Evolutionary conservation across 805 yeast species (phyloP).

Genomic region (Wickerhamiella azymoides): DNA sequence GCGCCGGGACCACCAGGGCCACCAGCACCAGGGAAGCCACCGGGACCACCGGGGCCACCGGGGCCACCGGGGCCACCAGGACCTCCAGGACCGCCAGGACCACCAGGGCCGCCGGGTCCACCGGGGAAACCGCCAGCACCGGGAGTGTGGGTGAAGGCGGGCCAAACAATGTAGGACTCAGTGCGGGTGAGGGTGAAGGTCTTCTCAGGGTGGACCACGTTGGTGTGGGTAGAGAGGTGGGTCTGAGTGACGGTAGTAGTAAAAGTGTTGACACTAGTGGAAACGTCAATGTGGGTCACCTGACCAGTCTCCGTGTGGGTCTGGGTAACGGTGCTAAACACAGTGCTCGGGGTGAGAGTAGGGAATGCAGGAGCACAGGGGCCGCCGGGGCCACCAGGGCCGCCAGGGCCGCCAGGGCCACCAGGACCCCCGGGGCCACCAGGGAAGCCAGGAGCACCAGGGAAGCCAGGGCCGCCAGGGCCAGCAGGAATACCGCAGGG

Average conservation of each 20-base stretch:
- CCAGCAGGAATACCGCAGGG: not conserved
- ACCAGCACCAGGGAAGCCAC: not conserved
- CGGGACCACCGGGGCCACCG: not conserved
- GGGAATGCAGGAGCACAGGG: conserved; percentile 1
- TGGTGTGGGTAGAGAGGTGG: conserved; percentile 9
- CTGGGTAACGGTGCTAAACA: conserved; percentile 3
- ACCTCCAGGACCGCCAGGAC: not conserved
- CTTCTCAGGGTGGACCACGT: conserved; percentile 9
- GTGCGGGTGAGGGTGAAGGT: conserved; percentile 10
- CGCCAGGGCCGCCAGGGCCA: not conserved
- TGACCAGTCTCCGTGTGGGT: conserved; percentile 7
- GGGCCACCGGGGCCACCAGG: not conserved
- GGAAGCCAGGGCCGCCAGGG: not conserved
- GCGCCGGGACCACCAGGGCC: not conserved
- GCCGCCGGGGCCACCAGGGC: not conserved
- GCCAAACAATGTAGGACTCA: conserved; percentile 10
- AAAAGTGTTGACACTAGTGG: conserved; percentile 3
- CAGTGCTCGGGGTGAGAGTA: conserved; percentile 6
- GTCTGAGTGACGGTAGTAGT: conserved; percentile 9
- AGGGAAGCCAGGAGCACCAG: not conserved
- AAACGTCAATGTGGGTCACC: conserved; percentile 5
- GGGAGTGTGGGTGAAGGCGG: conserved; percentile 7
- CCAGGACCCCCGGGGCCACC: not conserved
- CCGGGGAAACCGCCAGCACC: no score
- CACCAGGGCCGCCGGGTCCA: not conserved